Percentiles rank a stretch among this genome's conserved stretches.
These are phyloP conservation scores for Kitagawia praeruptora DNA, from an alignment of 129 eudicot species.

Conservation along the genomic window DNA sequence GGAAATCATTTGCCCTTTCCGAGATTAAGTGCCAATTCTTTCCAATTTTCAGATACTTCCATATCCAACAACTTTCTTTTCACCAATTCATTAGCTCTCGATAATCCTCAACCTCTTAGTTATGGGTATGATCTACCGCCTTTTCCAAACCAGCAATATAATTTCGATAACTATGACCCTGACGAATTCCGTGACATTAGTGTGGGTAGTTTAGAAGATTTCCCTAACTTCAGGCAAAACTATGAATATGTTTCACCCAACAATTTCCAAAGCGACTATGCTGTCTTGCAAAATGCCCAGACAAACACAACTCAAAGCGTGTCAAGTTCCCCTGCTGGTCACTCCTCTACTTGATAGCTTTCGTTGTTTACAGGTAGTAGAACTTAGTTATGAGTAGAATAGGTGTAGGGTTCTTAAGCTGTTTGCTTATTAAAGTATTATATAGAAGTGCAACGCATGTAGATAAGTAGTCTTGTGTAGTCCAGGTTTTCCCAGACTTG, in stretches of 20 bases:
- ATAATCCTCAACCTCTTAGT: neutral
- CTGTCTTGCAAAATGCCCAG: neutral
- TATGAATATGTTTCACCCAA: slow-evolving; percentile 1
- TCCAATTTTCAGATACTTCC: neutral
- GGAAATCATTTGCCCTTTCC: neutral
- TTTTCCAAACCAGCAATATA: neutral
- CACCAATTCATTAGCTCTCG: neutral
- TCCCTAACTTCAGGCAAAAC: neutral
- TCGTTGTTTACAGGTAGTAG: neutral
- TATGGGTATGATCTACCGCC: slow-evolving; percentile 1
- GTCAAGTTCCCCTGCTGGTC: neutral
- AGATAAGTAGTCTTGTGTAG: neutral
- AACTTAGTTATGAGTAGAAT: neutral
- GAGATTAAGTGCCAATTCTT: neutral
- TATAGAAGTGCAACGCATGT: neutral
- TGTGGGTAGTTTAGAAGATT: neutral
- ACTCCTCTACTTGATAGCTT: neutral
- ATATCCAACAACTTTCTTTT: neutral
- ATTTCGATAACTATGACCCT: neutral
- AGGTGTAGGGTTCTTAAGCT: neutral
- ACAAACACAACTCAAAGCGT: neutral
- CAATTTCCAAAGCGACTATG: neutral
- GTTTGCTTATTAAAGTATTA: neutral
- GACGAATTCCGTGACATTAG: neutral
- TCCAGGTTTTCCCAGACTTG: neutral